Percentiles rank a stretch among this genome's conserved stretches.
phyloP scores from a whole-genome alignment of 2,329 filamentous ascomycete genomes.

The Tolypocladium nubicola region DNA sequence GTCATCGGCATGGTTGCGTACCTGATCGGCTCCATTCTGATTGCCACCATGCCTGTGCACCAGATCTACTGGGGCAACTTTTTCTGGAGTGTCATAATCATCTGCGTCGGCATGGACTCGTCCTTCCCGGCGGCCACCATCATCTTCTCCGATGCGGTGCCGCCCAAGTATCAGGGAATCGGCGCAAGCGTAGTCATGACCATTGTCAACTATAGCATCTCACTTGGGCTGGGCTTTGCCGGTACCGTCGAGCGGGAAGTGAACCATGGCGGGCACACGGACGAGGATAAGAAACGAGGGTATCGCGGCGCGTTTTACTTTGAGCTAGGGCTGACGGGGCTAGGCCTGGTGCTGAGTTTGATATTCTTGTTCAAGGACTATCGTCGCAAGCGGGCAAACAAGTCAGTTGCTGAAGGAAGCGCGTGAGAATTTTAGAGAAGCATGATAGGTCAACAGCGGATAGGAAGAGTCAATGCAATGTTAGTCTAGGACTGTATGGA shows the following conservation, averaged over 20 bases:
- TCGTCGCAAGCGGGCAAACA: no score
- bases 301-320: conserved; percentile 29
- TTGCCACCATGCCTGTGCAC: no score
- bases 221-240: conserved; percentile 50
- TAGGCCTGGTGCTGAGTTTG: conserved; percentile 20
- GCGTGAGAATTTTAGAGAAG: no score
- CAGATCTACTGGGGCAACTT: background rate
- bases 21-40: no score
- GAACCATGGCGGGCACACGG: conserved; percentile 8
- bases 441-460: no score
- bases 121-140: conserved; percentile 48
- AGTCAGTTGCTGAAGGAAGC: no score
- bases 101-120: conserved; percentile 44
- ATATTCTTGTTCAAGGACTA: background rate
- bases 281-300: conserved; percentile 16
- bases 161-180: conserved; percentile 27
- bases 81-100: conserved; percentile 27
- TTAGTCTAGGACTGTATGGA: no score
- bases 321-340: conserved; percentile 23
- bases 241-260: conserved; percentile 42
- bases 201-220: conserved; percentile 54
- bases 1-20: no score
- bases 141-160: conserved; percentile 40
- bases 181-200: conserved; percentile 43
- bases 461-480: no score